phyloP scores from a whole-genome alignment of 2,329 filamentous ascomycete genomes.

The Phialophora tarda region DNA sequence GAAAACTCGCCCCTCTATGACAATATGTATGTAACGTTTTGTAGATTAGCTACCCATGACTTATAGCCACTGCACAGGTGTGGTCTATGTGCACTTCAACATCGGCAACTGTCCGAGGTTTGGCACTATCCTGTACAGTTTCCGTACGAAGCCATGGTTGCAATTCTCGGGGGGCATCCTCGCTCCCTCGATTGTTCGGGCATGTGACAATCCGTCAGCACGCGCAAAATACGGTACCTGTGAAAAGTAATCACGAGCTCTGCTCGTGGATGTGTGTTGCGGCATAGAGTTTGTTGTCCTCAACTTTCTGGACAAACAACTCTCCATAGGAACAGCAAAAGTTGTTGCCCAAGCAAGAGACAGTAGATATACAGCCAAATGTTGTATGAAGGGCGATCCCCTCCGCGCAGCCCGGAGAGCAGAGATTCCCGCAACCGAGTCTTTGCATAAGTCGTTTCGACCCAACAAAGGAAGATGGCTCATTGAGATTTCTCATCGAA shows the following conservation, averaged over 20 bases:
- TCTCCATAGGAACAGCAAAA: neutral
- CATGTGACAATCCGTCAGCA: neutral
- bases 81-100: neutral
- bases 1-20: conserved; percentile 5
- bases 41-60: conserved; percentile 7
- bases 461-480: neutral
- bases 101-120: neutral
- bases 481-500: neutral
- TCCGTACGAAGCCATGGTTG: neutral
- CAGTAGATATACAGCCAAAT: neutral
- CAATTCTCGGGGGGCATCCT: neutral
- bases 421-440: neutral
- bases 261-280: neutral
- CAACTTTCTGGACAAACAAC: neutral
- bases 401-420: neutral
- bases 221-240: neutral
- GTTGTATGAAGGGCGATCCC: neutral
- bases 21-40: conserved; percentile 8
- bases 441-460: neutral
- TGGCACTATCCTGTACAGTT: neutral
- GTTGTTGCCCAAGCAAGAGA: neutral
- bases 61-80: neutral
- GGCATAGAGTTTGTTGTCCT: neutral
- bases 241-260: neutral
- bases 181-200: neutral